Evolutionary conservation across 2,329 filamentous ascomycete genomes (phyloP).

Genomic region (Ceratocystis destructans): DNA sequence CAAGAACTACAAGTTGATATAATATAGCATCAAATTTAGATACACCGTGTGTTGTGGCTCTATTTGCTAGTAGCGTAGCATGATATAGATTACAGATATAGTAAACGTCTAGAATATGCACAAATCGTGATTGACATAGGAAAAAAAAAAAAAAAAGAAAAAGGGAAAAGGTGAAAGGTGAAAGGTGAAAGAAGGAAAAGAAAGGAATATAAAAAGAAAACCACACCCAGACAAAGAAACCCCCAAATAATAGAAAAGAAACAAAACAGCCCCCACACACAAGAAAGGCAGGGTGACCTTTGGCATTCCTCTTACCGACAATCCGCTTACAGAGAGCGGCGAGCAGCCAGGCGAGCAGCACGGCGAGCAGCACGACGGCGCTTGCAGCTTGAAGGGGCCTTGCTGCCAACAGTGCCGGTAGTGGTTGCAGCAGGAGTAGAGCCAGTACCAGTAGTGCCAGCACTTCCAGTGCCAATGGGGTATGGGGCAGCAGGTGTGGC

Average conservation of each 20-base stretch:
- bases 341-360: slow-evolving; percentile 2
- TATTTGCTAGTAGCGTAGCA: background rate
- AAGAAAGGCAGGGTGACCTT: background rate
- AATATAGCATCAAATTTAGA: background rate
- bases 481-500: background rate
- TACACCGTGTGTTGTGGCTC: background rate
- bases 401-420: background rate
- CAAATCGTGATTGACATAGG: slow-evolving; percentile 15
- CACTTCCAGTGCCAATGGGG: background rate
- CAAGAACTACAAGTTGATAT: background rate
- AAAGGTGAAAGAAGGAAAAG: slow-evolving; percentile 14
- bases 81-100: background rate
- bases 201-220: slow-evolving; percentile 4
- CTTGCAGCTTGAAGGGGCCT: slow-evolving; percentile 8
- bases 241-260: background rate
- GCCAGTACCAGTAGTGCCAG: background rate
- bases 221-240: background rate
- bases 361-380: slow-evolving; percentile 12
- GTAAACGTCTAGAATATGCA: slow-evolving; percentile 4
- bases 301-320: background rate
- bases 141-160: slow-evolving; percentile 8
- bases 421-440: background rate
- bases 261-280: background rate
- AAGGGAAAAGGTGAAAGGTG: slow-evolving; percentile 17
- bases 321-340: background rate